Evolutionary conservation across 345 rosid species (phyloP).

Genomic region (Bruguiera parviflora): DNA sequence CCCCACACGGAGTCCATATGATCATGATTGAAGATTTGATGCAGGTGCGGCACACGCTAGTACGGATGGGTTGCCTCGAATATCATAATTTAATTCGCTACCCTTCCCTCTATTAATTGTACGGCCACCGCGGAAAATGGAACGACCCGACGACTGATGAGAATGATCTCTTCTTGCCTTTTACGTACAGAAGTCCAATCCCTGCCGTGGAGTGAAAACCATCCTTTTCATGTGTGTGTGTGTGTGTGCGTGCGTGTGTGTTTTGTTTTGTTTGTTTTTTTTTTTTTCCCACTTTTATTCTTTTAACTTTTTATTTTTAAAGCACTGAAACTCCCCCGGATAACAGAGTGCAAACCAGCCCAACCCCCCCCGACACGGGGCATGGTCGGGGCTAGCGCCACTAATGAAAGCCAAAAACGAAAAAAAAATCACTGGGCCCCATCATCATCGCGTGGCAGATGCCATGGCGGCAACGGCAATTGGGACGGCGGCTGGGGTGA

Average conservation of each 20-base stretch:
- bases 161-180: too few relatives aligned
- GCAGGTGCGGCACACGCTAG: constrained; percentile 18
- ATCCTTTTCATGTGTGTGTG: too few relatives aligned
- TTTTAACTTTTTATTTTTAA: too few relatives aligned
- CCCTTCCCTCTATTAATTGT: constrained; percentile 1
- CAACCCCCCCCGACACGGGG: background rate
- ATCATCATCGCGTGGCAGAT: constrained; percentile 29
- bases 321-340: background rate
- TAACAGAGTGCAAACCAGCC: background rate
- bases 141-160: background rate
- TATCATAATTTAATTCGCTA: background rate
- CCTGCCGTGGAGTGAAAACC: background rate
- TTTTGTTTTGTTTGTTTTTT: too few relatives aligned
- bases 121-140: constrained; percentile 21
- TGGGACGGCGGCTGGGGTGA: constrained; percentile 3
- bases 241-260: too few relatives aligned
- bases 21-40: constrained; percentile 5
- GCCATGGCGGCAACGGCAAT: constrained; percentile 45
- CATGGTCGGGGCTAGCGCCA: background rate
- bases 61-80: constrained; percentile 9
- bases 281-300: background rate
- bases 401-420: background rate
- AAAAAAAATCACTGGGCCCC: constrained; percentile 7
- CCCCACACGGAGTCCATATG: background rate
- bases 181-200: too few relatives aligned